Evolutionary conservation across 768 basidiomycete genomes (phyloP).

Genomic region (Butyriboletus loyo): DNA sequence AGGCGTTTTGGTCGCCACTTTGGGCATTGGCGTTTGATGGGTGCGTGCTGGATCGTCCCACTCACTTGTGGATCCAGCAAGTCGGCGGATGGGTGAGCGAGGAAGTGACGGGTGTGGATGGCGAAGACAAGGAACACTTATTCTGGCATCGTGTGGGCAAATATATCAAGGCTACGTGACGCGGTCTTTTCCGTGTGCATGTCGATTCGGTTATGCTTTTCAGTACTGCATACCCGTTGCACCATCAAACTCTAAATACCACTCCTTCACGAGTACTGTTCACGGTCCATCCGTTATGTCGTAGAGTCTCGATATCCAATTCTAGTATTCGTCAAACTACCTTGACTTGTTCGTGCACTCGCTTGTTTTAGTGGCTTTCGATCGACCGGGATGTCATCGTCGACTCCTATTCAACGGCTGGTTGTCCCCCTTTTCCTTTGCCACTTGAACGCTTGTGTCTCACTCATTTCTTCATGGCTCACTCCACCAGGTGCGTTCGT

Average conservation of each 20-base stretch:
- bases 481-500: constrained; percentile 2
- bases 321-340: not conserved
- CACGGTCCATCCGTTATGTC: not conserved
- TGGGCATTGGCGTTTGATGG: constrained; percentile 63
- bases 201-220: not conserved
- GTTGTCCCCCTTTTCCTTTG: not conserved
- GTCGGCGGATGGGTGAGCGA: constrained; percentile 48
- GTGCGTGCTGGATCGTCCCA: constrained; percentile 59
- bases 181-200: not conserved
- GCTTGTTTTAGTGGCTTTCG: not conserved
- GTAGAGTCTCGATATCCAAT: not conserved
- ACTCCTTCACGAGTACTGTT: not conserved
- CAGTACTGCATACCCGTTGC: not conserved
- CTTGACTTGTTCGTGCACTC: not conserved
- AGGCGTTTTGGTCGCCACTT: constrained; percentile 67
- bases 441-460: not conserved
- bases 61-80: constrained; percentile 44
- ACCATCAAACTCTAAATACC: not conserved
- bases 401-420: not conserved
- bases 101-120: constrained; percentile 46
- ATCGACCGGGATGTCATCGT: not conserved
- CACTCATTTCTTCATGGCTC: constrained; percentile 1
- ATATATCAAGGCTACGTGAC: constrained; percentile 44
- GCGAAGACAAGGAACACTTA: constrained; percentile 53
- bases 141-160: constrained; percentile 60